A percentile compares a stretch with the other conserved stretches of the same genome.
These are phyloP conservation scores for Pseudopithomyces maydicus DNA, from an alignment of 2,329 filamentous ascomycete genomes.

Conservation along the genomic window DNA sequence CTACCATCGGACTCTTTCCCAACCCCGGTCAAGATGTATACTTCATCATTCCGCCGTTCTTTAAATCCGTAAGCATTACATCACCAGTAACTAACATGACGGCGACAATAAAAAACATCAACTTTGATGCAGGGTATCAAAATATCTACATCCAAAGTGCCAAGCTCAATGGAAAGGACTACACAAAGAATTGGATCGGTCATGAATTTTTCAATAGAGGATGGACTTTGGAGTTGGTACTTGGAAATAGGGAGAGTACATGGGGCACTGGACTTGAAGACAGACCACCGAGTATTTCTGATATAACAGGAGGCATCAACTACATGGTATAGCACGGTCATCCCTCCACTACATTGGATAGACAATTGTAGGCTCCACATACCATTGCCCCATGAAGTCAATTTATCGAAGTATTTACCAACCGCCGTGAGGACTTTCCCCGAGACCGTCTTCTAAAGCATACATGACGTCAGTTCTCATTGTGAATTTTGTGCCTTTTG, in stretches of 20 bases:
- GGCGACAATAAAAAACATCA: conserved; percentile 47
- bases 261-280: conserved; percentile 52
- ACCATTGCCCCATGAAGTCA: too few relatives aligned
- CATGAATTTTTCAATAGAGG: conserved; percentile 54
- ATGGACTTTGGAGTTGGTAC: conserved; percentile 48
- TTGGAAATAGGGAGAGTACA: conserved; percentile 48
- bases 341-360: neutral
- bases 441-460: conserved; percentile 28
- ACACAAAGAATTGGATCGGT: conserved; percentile 52
- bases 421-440: neutral
- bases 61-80: conserved; percentile 47
- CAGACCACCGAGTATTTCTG: conserved; percentile 26
- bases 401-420: neutral
- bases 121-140: conserved; percentile 49
- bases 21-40: conserved; percentile 56
- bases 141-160: conserved; percentile 53
- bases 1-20: conserved; percentile 53
- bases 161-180: conserved; percentile 48
- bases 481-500: conserved; percentile 60
- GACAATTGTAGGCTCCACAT: neutral
- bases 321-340: neutral
- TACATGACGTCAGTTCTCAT: conserved; percentile 64
- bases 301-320: neutral
- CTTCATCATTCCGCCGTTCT: conserved; percentile 54
- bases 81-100: conserved; percentile 48